phyloP scores from a whole-genome alignment of 2,329 filamentous ascomycete species.

The Colletotrichum liriopes region DNA sequence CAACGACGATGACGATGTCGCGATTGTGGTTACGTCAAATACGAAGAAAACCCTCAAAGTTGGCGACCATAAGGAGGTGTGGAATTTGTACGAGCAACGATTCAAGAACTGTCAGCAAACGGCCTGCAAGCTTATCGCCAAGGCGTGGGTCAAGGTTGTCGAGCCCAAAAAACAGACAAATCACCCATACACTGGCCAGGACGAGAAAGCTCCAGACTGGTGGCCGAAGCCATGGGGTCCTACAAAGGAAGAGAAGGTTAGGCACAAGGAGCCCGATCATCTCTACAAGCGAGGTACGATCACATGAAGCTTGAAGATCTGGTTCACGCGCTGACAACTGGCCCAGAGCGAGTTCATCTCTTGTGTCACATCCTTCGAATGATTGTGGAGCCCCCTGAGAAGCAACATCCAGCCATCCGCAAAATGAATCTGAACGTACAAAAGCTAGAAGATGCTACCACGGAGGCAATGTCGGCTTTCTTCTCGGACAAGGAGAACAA shows the following conservation, averaged over 20 bases:
- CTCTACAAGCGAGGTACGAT: conserved; percentile 75
- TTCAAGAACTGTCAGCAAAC: conserved; percentile 80
- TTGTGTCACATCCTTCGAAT: conserved; percentile 74
- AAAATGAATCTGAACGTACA: conserved; percentile 68
- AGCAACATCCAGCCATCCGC: conserved; percentile 67
- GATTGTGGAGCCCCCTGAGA: conserved; percentile 65
- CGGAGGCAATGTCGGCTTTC: conserved; percentile 71
- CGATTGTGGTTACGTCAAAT: conserved; percentile 55
- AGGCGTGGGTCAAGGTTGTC: conserved; percentile 82
- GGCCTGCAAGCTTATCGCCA: conserved; percentile 80
- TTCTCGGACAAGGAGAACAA: conserved; percentile 70
- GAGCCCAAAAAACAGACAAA: conserved; percentile 85
- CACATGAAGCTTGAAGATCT: not conserved
- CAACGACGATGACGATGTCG: conserved; percentile 61
- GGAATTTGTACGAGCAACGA: conserved; percentile 72
- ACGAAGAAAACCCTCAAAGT: conserved; percentile 66
- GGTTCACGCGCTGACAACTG: conserved; percentile 35
- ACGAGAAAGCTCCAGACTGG: conserved; percentile 76
- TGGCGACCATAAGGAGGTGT: conserved; percentile 68
- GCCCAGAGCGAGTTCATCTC: conserved; percentile 71
- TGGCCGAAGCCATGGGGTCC: conserved; percentile 73
- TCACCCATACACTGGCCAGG: conserved; percentile 79
- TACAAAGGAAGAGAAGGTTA: conserved; percentile 68
- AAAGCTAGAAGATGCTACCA: conserved; percentile 72
- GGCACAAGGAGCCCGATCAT: conserved; percentile 83